These are phyloP conservation scores for Naumovozyma castellii DNA, from an alignment of 805 yeast genomes.

Conservation along the genomic window DNA sequence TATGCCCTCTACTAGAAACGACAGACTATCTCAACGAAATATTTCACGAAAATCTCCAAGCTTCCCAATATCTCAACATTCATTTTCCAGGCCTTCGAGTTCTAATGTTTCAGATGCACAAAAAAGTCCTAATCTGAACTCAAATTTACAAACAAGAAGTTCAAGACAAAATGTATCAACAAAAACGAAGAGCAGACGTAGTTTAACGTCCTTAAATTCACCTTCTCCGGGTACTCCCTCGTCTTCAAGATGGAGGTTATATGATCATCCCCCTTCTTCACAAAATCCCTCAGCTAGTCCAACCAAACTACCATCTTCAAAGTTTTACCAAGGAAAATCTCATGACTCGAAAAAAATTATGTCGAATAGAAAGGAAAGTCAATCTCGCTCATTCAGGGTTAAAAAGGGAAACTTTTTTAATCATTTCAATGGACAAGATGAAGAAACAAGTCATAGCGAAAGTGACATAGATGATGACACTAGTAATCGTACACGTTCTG, in stretches of 20 bases:
- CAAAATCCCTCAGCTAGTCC: no score
- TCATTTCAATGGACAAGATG: conserved; percentile 12
- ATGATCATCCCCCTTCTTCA: no score
- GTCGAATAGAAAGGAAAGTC: background rate
- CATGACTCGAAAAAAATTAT: background rate
- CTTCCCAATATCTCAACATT: background rate
- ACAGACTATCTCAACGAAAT: background rate
- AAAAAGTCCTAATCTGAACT: background rate
- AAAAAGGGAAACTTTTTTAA: conserved; percentile 10
- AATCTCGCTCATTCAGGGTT: background rate
- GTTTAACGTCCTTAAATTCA: background rate
- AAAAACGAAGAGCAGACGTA: background rate
- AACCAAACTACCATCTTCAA: no score
- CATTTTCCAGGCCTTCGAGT: background rate
- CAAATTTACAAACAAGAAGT: background rate
- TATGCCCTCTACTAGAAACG: conserved; percentile 5
- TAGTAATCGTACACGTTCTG: background rate
- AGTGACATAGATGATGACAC: conserved; percentile 8
- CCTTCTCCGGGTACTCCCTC: no score
- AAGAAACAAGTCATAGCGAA: conserved; percentile 5
- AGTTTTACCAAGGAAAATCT: background rate
- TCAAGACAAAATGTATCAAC: background rate
- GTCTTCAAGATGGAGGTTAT: no score
- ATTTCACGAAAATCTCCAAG: background rate
- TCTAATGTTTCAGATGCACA: background rate